Evolutionary conservation across 495 filamentous ascomycete genomes (phyloP).

Genomic region (Penicillium ochrochloron): DNA sequence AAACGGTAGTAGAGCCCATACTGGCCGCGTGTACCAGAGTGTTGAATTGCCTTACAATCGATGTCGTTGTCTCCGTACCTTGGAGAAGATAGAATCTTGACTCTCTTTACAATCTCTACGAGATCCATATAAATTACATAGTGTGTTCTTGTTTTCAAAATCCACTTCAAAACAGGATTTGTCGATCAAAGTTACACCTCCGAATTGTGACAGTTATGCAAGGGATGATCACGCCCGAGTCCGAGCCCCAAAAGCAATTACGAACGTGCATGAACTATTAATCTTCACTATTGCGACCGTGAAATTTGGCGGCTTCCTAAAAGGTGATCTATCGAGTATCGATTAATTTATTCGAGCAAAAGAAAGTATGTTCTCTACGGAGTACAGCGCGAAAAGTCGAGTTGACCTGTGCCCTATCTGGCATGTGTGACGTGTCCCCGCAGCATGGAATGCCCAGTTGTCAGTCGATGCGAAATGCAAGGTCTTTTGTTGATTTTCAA

Average conservation of each 20-base stretch:
- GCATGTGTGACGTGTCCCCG: neutral
- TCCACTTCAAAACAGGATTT: neutral
- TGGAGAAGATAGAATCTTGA: neutral
- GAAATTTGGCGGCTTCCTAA: neutral
- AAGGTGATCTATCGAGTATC: neutral
- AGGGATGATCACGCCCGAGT: neutral
- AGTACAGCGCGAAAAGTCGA: neutral
- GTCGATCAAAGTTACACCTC: neutral
- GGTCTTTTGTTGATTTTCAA: neutral
- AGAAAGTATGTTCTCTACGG: neutral
- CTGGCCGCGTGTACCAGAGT: neutral
- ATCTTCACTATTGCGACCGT: neutral
- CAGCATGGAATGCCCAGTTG: neutral
- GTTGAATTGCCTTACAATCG: neutral
- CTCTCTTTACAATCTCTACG: neutral
- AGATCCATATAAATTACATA: no score
- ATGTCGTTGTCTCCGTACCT: neutral
- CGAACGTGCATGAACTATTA: conserved; percentile 7
- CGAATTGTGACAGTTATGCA: neutral
- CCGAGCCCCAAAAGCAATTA: conserved; percentile 4
- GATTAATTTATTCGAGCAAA: neutral
- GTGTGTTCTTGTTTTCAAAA: neutral
- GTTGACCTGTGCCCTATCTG: neutral
- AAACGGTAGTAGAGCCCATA: neutral
- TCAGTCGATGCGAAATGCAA: conserved; percentile 4